phyloP scores from a whole-genome alignment of 129 eudicot genomes.

The Smallanthus sonchifolius region DNA sequence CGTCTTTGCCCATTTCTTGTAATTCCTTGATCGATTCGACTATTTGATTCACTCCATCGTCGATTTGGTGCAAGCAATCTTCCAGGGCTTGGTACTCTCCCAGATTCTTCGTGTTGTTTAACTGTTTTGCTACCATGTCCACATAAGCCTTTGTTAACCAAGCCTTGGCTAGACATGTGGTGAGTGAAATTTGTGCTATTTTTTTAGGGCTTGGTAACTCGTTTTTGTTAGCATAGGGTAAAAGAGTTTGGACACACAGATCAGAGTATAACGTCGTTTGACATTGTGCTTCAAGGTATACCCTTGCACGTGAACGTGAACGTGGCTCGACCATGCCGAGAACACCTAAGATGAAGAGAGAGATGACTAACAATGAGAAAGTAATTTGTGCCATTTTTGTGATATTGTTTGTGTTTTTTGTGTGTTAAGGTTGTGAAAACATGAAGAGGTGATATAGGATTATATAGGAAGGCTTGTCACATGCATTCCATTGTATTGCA shows the following conservation, averaged over 20 bases:
- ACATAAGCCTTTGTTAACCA: conserved; percentile 47
- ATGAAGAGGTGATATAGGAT: conserved; percentile 16
- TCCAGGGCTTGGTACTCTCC: conserved; percentile 37
- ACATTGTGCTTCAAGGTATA: conserved; percentile 46
- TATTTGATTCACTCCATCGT: conserved; percentile 53
- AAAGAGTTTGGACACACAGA: conserved; percentile 41
- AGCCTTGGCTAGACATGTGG: conserved; percentile 51
- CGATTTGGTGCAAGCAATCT: conserved; percentile 49
- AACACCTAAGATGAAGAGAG: conserved; percentile 33
- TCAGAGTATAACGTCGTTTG: conserved; percentile 36
- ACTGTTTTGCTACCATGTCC: conserved; percentile 35
- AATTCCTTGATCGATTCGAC: conserved; percentile 47
- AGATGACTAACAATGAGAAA: conserved; percentile 25
- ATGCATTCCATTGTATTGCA: conserved; percentile 22
- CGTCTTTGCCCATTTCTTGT: conserved; percentile 28
- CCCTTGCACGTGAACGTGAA: conserved; percentile 60
- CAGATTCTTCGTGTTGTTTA: conserved; percentile 26
- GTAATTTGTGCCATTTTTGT: conserved; percentile 29
- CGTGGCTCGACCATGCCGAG: conserved; percentile 23
- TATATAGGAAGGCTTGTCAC: conserved; percentile 26
- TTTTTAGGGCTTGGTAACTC: conserved; percentile 37
- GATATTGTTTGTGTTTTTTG: background rate
- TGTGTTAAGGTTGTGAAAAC: conserved; percentile 19
- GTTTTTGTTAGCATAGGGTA: conserved; percentile 21
- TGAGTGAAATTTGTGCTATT: conserved; percentile 58